These are phyloP conservation scores for Penicillium sp. DNA, from an alignment of 2,329 filamentous ascomycete species.

Conservation along the genomic window DNA sequence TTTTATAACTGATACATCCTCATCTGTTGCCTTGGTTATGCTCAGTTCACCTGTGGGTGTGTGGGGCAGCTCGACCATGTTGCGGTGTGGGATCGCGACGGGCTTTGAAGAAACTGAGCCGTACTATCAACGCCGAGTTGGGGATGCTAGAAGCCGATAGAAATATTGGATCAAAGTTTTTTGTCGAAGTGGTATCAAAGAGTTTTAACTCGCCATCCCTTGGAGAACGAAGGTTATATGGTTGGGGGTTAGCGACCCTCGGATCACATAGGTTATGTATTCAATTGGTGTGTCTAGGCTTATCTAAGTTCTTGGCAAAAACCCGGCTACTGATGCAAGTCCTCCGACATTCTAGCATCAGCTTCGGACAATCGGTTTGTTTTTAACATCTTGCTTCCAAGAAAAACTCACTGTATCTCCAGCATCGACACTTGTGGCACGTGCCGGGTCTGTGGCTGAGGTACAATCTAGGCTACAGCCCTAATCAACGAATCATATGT, in stretches of 20 bases:
- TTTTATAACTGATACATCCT: conserved; percentile 21
- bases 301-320: not conserved
- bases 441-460: not conserved
- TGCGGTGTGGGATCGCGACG: not conserved
- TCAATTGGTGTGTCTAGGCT: not conserved
- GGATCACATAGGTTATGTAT: not conserved
- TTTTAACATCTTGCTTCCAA: not conserved
- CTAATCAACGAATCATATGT: too few relatives aligned
- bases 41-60: not conserved
- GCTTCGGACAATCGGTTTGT: not conserved
- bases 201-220: not conserved
- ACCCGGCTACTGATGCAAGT: not conserved
- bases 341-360: not conserved
- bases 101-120: not conserved
- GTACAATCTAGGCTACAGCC: too few relatives aligned
- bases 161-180: too few relatives aligned
- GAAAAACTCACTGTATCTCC: not conserved
- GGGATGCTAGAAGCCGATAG: not conserved
- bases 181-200: not conserved
- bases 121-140: not conserved
- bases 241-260: not conserved
- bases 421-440: not conserved
- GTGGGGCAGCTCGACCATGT: conserved; percentile 1
- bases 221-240: not conserved
- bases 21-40: conserved; percentile 16